Evolutionary conservation across 2,329 filamentous ascomycete genomes (phyloP).

Genomic region (Neonectria magnoliae): DNA sequence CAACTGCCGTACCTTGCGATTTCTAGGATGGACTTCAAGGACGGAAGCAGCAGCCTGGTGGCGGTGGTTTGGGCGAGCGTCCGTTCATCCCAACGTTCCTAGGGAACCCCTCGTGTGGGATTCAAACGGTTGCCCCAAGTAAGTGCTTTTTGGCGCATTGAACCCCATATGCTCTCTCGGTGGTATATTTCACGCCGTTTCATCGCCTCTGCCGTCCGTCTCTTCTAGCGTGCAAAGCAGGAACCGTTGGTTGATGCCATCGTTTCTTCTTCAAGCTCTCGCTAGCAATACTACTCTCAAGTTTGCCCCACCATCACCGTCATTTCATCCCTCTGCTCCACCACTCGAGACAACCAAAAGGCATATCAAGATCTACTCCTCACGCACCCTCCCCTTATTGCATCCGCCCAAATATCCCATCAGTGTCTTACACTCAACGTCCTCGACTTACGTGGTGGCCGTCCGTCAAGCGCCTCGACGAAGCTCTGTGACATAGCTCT

Average conservation of each 20-base stretch:
- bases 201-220: neutral
- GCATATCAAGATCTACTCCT: constrained; percentile 38
- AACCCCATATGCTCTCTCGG: too few relatives aligned
- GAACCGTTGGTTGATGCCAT: constrained; percentile 11
- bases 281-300: neutral
- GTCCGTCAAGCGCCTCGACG: constrained; percentile 29
- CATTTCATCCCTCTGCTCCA: constrained; percentile 14
- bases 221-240: neutral
- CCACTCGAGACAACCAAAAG: constrained; percentile 27
- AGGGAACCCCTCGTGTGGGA: neutral
- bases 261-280: neutral
- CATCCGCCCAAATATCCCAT: constrained; percentile 22
- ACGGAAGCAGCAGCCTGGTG: neutral
- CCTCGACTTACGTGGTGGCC: constrained; percentile 27
- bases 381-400: constrained; percentile 10
- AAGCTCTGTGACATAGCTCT: constrained; percentile 40
- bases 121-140: neutral
- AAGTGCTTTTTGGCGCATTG: neutral
- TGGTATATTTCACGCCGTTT: neutral
- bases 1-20: neutral
- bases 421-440: constrained; percentile 25
- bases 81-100: neutral
- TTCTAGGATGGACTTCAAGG: neutral
- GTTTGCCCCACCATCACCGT: constrained; percentile 7
- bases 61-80: constrained; percentile 8